phyloP scores from a whole-genome alignment of 2,329 filamentous ascomycete species.

The Aspergillus neoniger region DNA sequence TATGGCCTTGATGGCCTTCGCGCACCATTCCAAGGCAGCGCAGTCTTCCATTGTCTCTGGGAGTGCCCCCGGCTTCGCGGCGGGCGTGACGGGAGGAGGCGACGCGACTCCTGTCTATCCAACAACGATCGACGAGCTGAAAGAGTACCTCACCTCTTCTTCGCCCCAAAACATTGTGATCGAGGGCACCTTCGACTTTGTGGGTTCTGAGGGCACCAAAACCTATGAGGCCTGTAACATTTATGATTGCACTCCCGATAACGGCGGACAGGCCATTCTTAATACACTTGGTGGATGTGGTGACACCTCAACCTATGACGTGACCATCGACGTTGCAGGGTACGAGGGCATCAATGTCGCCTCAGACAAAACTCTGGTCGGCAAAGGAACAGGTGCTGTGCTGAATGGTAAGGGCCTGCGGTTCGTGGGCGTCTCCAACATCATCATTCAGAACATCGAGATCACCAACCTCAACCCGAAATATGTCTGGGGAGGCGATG shows the following conservation, averaged over 20 bases:
- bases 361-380: constrained; percentile 60
- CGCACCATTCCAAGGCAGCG: no score
- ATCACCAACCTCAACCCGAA: constrained; percentile 55
- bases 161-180: constrained; percentile 58
- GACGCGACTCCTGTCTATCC: constrained; percentile 56
- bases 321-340: constrained; percentile 53
- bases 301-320: neutral
- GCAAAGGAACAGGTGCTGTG: constrained; percentile 53
- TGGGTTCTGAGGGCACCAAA: neutral
- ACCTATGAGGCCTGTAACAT: neutral
- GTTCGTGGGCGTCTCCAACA: constrained; percentile 48
- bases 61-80: constrained; percentile 49
- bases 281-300: no score
- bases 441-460: constrained; percentile 55
- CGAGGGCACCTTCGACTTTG: neutral
- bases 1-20: no score
- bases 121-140: constrained; percentile 55
- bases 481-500: constrained; percentile 63
- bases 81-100: constrained; percentile 62
- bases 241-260: no score
- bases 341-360: constrained; percentile 52
- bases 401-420: constrained; percentile 61
- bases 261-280: no score
- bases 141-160: constrained; percentile 58
- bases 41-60: constrained; percentile 22